A percentile compares a stretch with the other conserved stretches of the same genome.
These are phyloP conservation scores for Claviceps arundinis DNA, from an alignment of 2,329 filamentous ascomycete species.

Conservation along the genomic window DNA sequence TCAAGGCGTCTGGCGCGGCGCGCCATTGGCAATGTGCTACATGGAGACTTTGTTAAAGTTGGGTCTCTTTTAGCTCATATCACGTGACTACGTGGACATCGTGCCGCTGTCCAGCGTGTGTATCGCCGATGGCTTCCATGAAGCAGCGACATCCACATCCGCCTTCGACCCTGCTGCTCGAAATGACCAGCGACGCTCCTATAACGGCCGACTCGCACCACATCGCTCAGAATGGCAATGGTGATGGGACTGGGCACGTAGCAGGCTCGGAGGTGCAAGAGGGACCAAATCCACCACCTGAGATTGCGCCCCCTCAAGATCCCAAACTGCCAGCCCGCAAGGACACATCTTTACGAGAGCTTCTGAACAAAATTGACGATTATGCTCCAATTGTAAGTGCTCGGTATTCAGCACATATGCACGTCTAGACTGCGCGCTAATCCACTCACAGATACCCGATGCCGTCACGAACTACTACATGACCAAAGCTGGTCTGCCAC, in stretches of 20 bases:
- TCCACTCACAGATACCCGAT: slow-evolving; percentile 64
- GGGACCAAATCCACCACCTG: slow-evolving; percentile 18
- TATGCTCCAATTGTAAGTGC: slow-evolving; percentile 84
- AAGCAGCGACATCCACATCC: background rate
- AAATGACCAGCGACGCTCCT: slow-evolving; percentile 23
- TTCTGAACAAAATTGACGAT: slow-evolving; percentile 93
- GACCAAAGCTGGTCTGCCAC: slow-evolving; percentile 85
- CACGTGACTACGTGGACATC: background rate
- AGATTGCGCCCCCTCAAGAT: slow-evolving; percentile 38
- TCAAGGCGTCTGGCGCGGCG: no score
- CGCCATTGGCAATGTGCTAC: no score
- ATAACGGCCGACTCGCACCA: slow-evolving; percentile 19
- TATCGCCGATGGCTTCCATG: background rate
- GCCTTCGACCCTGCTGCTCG: slow-evolving; percentile 7
- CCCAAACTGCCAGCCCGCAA: slow-evolving; percentile 66
- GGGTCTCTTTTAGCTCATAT: background rate
- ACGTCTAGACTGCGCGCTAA: background rate
- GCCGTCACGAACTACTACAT: slow-evolving; percentile 98
- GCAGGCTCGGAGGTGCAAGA: slow-evolving; percentile 9
- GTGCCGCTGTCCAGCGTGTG: background rate
- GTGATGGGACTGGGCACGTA: slow-evolving; percentile 6
- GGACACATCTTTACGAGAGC: slow-evolving; percentile 84
- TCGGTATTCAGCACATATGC: background rate
- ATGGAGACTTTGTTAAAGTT: no score
- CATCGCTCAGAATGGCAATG: slow-evolving; percentile 13